phyloP scores from a whole-genome alignment of 805 yeast genomes.

The Candida stauntonica region DNA sequence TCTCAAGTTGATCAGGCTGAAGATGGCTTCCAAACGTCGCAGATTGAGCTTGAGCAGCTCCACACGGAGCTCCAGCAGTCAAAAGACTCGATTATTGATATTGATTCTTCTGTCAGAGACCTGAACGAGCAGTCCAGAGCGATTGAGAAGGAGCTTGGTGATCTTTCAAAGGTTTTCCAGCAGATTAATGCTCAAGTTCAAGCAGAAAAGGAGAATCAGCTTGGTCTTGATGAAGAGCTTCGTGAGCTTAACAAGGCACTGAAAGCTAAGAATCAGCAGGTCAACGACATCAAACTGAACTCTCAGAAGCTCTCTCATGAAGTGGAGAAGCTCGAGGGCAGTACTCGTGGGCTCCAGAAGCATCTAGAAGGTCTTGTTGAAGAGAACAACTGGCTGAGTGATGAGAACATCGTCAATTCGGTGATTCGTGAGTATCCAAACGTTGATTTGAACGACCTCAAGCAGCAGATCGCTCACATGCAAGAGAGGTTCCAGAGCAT shows the following conservation, averaged over 20 bases:
- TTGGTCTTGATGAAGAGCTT: constrained; percentile 75
- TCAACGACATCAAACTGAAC: constrained; percentile 45
- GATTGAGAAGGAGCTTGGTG: constrained; percentile 27
- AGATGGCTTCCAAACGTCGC: constrained; percentile 55
- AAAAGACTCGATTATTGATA: constrained; percentile 38
- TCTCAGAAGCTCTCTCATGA: constrained; percentile 53
- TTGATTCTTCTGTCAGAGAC: constrained; percentile 33
- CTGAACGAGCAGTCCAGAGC: constrained; percentile 27
- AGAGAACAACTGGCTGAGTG: constrained; percentile 71
- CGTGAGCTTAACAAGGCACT: constrained; percentile 49
- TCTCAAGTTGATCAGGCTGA: constrained; percentile 41
- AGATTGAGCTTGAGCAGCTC: constrained; percentile 68
- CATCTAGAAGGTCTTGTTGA: constrained; percentile 43
- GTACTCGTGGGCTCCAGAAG: constrained; percentile 33
- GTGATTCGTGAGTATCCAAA: constrained; percentile 60
- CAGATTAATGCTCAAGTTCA: constrained; percentile 24
- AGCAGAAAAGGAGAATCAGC: constrained; percentile 45
- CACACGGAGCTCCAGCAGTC: constrained; percentile 48
- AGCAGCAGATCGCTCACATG: constrained; percentile 51
- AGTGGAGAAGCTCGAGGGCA: constrained; percentile 42
- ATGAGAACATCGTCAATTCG: constrained; percentile 50
- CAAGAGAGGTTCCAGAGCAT: constrained; percentile 58
- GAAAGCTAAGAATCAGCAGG: constrained; percentile 35
- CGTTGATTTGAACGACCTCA: constrained; percentile 58
- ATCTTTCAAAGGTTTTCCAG: constrained; percentile 26